Evolutionary conservation across 495 filamentous ascomycete genomes (phyloP).

Genomic region (Penicillium bovifimosum): DNA sequence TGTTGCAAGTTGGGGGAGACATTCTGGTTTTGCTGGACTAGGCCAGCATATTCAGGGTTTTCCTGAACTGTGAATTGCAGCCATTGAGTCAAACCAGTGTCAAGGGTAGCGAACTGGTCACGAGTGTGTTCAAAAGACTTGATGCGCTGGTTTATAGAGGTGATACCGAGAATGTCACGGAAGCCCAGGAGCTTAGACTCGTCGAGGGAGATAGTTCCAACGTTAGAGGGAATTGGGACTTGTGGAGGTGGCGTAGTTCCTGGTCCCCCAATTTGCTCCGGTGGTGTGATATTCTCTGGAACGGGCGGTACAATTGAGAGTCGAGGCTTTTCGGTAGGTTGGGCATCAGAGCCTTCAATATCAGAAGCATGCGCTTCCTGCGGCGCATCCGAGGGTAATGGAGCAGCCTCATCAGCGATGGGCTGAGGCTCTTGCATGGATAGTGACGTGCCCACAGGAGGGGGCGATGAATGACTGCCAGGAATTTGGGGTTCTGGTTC

Average conservation of each 20-base stretch:
- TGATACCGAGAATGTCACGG: slow-evolving; percentile 65
- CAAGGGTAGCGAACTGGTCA: slow-evolving; percentile 60
- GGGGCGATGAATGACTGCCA: slow-evolving; percentile 3
- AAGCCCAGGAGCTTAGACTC: slow-evolving; percentile 51
- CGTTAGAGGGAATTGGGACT: background rate
- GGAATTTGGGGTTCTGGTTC: slow-evolving; percentile 16
- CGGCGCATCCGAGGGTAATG: slow-evolving; percentile 7
- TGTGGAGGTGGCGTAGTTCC: background rate
- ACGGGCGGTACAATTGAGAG: slow-evolving; percentile 25
- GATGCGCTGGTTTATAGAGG: slow-evolving; percentile 57
- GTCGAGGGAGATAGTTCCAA: slow-evolving; percentile 11
- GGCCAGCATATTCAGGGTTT: slow-evolving; percentile 48
- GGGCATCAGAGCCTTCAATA: slow-evolving; percentile 10
- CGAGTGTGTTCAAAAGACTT: slow-evolving; percentile 63
- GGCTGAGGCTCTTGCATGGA: slow-evolving; percentile 13
- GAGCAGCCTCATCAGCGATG: slow-evolving; percentile 5
- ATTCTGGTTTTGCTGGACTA: slow-evolving; percentile 33
- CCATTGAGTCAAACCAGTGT: slow-evolving; percentile 75
- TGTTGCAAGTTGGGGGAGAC: slow-evolving; percentile 25
- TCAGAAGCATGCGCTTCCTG: slow-evolving; percentile 16
- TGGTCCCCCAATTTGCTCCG: slow-evolving; percentile 16
- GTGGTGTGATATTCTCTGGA: slow-evolving; percentile 12
- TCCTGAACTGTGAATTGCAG: slow-evolving; percentile 45
- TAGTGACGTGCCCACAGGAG: slow-evolving; percentile 4
- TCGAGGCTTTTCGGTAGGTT: slow-evolving; percentile 14